A percentile compares a stretch with the other conserved stretches of the same genome.
These are phyloP conservation scores for Magnaporthiopsis incrustans DNA, from an alignment of 2,329 filamentous ascomycete genomes.

Conservation along the genomic window DNA sequence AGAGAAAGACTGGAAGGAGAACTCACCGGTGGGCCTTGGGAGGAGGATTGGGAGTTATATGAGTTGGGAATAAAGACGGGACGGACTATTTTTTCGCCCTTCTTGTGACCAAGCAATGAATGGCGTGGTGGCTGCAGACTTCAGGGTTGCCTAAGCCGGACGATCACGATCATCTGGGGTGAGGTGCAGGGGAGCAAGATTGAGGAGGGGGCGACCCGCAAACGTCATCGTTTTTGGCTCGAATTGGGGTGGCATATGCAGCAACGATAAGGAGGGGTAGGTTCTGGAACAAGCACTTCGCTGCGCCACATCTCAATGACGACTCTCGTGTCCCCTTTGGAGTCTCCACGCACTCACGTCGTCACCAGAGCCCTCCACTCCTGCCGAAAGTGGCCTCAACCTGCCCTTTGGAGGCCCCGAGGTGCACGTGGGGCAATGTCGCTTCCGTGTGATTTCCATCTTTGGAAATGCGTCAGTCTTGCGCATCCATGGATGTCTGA, in stretches of 20 bases:
- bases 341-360: too few relatives aligned
- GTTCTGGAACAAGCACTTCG: background rate
- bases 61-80: too few relatives aligned
- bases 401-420: too few relatives aligned
- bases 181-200: background rate
- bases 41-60: background rate
- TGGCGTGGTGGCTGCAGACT: background rate
- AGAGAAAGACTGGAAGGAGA: background rate
- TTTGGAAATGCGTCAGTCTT: background rate
- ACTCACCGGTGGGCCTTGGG: background rate
- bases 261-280: background rate
- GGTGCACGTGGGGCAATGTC: too few relatives aligned
- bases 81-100: background rate
- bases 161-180: slow-evolving; percentile 3
- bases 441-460: background rate
- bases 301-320: background rate
- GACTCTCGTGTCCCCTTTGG: too few relatives aligned
- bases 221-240: slow-evolving; percentile 10
- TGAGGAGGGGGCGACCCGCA: background rate
- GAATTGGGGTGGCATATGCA: background rate
- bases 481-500: too few relatives aligned
- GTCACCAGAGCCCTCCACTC: too few relatives aligned
- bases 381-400: too few relatives aligned
- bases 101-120: background rate
- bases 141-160: background rate